Base-by-base conservation (phyloP, 148 eudicot genomes). In the Arctostaphylos glauca region DNA sequence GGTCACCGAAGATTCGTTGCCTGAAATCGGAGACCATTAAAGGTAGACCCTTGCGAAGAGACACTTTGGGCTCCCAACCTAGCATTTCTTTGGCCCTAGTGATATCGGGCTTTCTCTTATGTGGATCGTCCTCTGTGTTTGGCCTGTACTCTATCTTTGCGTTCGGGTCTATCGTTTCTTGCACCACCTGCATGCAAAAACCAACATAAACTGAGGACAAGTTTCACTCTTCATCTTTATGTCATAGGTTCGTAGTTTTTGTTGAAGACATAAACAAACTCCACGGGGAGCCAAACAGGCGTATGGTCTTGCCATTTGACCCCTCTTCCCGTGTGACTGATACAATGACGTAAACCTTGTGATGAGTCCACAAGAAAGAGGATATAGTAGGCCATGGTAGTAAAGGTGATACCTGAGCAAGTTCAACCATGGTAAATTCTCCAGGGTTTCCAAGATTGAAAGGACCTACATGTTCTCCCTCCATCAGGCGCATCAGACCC, bases 391-490 rank as follows among this genome's bases (percentile, higher is more conserved):
- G 38, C 1, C 0, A 31, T 31, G 38, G 3, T 13, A 18, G 43
- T 46, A 53, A 43, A 19, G 0, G 1, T 41, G 77, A 64, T 92
- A 93, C 97, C 98, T 96, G 89, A 79, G 99, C 99, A 83, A 96
- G 99, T 88, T 94, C 99, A 83, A 96, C 93, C 99, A 96, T 96
- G 87, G 99, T 96, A 84, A 96, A 96, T 90, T 96, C 99, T 46
- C 99, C 99, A 6, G 98, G 98, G 82, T 95, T 95, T 52, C 98
- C 98, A 9, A 95, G 94, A 83, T 95, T 95, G 87, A 95, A 94
- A 47, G 99, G 99, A 74, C 99, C 99, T 23, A 94, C 97, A 38
- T 96, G 98, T 82, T 96, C 98, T 80, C 99, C 98, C 87, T 94
- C 99, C 99, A 96, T 96, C 80, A 96, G 82, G 38, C 94, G 94